Evolutionary conservation across 345 rosid genomes (phyloP).

Genomic region (Tarenaya hassleriana): DNA sequence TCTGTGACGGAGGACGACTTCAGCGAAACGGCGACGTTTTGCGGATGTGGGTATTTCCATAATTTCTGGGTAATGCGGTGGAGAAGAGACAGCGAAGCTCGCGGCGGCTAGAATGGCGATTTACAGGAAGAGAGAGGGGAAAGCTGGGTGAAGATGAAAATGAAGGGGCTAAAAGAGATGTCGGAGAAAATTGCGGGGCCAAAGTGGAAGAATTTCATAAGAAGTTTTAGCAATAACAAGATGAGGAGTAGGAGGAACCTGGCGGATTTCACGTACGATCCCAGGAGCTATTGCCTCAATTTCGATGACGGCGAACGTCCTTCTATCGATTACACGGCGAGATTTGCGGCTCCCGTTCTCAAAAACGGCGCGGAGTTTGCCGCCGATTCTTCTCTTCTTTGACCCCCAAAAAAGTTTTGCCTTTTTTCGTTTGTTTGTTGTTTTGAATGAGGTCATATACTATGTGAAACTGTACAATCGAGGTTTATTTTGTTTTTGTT

Average conservation of each 20-base stretch:
- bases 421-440: neutral
- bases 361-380: conserved; percentile 3
- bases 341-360: conserved; percentile 32
- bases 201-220: conserved; percentile 56
- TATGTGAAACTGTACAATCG: too few relatives aligned
- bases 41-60: conserved; percentile 38
- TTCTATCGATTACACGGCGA: conserved; percentile 29
- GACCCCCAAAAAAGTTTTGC: neutral
- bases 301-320: conserved; percentile 48
- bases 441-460: too few relatives aligned
- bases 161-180: conserved; percentile 34
- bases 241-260: conserved; percentile 32
- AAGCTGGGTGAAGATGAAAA: conserved; percentile 30
- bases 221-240: conserved; percentile 30
- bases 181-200: conserved; percentile 55
- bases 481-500: too few relatives aligned
- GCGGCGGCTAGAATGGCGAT: conserved; percentile 9
- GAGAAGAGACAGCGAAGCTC: conserved; percentile 18
- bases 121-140: conserved; percentile 27
- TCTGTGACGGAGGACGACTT: conserved; percentile 29
- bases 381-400: neutral
- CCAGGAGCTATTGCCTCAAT: conserved; percentile 58
- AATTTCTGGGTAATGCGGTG: conserved; percentile 13
- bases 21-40: conserved; percentile 22
- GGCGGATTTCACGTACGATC: conserved; percentile 53